Evolutionary conservation across 495 filamentous ascomycete genomes (phyloP), one percentile per base, ranked within the genome.

Genomic region (Penicillium riverlandense): DNA sequence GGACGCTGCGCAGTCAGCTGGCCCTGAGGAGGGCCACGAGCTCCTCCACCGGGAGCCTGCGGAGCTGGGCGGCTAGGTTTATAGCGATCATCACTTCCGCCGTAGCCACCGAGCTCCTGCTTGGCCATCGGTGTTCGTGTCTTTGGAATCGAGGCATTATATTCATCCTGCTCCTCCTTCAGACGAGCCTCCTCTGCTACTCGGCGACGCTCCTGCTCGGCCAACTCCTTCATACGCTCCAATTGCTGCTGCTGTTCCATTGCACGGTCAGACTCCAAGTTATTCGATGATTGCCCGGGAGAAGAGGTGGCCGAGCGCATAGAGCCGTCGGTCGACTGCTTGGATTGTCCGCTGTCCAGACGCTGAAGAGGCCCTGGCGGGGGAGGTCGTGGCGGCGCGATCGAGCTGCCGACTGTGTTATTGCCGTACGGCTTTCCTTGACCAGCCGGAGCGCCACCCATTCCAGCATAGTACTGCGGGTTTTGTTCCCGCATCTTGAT

Each of bases 401-500:
- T 84, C 6, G 78, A 82, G 49, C 66, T 76, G 16, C 86, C 83
- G 39, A 67, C 86, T 14, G 55, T 50, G 40, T 50, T 62, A 47
- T 43, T 65, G 32, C 53, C 53, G 32, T 56, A 58, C 7, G 63
- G 40, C 31, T 69, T 67, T 13, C 55, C 13, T 52, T 83, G 83
- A 35, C 70, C 67, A 29, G 69, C 70, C n/a, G 65, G 27, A 53
- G 51, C 68, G 62, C 13, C 80, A 3, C 77, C 79, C 38, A 88
- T 61, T 37, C 79, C 82, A n/a, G 80, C 71, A 49, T 87, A 95
- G 45, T 78, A 76, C 47, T 84, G 76, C 3, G 85, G 85, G 54
- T 96, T 82, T 49, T 95, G 83, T 44, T 84, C 79, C 32, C 88
- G 78, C 73, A 90, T 90, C 40, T 86, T 86, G 58, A 95, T 86